A percentile compares a stretch with the other conserved stretches of the same genome.
Evolutionary conservation across 169 alveolate species (phyloP).

Genomic region (Plasmodium sp.): DNA sequence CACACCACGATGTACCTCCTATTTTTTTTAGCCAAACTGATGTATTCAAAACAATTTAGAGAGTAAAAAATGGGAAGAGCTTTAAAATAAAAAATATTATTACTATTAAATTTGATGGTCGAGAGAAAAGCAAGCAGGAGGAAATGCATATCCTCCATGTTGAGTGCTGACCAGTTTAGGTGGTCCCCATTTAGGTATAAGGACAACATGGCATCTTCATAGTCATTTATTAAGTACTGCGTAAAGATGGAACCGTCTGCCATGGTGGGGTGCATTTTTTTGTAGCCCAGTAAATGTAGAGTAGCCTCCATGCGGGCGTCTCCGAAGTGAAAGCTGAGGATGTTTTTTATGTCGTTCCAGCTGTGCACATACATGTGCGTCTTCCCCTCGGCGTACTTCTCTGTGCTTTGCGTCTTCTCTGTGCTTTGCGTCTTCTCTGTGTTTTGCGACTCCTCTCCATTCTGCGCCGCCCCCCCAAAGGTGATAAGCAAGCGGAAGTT

Average conservation of each 20-base stretch:
- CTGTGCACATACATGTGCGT: slow-evolving; percentile 44
- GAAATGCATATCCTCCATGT: background rate
- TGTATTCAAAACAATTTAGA: slow-evolving; percentile 14
- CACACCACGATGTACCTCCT: slow-evolving; percentile 24
- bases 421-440: background rate
- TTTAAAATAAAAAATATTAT: slow-evolving; percentile 46
- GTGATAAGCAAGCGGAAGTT: slow-evolving; percentile 47
- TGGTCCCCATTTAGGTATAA: slow-evolving; percentile 10
- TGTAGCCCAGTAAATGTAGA: slow-evolving; percentile 44
- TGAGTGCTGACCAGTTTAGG: slow-evolving; percentile 27
- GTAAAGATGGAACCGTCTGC: slow-evolving; percentile 3
- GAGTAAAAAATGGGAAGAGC: slow-evolving; percentile 57
- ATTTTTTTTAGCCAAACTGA: background rate
- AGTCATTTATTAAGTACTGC: slow-evolving; percentile 34
- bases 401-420: too few species aligned
- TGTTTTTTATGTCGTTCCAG: slow-evolving; percentile 31
- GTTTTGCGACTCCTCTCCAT: background rate
- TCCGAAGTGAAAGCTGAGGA: slow-evolving; percentile 10
- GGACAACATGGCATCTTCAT: slow-evolving; percentile 52
- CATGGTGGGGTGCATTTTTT: slow-evolving; percentile 23
- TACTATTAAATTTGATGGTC: slow-evolving; percentile 50
- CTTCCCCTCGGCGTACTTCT: too few species aligned
- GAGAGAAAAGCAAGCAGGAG: slow-evolving; percentile 16
- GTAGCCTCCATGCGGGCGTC: slow-evolving; percentile 24
- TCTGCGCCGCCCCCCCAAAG: background rate